Conservation (phyloP, 73 alveolate species). For the Paramecium tetraurelia region DNA sequence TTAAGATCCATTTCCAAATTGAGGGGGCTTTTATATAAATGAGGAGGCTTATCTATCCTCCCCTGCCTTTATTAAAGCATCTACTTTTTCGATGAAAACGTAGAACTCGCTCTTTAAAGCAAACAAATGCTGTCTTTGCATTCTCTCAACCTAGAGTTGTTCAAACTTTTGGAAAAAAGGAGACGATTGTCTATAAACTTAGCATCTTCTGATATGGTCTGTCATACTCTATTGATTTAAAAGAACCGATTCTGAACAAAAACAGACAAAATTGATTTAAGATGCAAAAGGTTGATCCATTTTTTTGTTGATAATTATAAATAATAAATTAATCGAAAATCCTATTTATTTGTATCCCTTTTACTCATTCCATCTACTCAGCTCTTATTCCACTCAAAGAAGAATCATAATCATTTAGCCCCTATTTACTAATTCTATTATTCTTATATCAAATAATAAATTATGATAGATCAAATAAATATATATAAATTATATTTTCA, state of each 20-base stretch:
- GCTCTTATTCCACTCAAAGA: neutral
- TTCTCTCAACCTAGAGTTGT: neutral
- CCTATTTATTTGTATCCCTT: neutral
- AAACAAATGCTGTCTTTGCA: neutral
- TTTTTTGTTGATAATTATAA: neutral
- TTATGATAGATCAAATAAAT: neutral
- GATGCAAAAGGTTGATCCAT: neutral
- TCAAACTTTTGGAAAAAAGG: neutral
- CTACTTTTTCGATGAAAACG: neutral
- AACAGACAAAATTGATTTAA: neutral
- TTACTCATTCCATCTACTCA: neutral
- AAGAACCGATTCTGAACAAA: neutral
- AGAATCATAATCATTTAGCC: no score
- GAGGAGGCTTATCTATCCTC: neutral
- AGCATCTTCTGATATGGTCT: neutral
- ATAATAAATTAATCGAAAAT: neutral
- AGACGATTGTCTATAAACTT: neutral
- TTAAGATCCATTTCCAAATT: neutral
- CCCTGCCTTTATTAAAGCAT: neutral
- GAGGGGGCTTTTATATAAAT: neutral
- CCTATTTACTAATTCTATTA: neutral
- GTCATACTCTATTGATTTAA: neutral
- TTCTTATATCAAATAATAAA: no score
- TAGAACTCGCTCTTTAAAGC: neutral
- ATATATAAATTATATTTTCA: slow-evolving; percentile 32